Evolutionary conservation across 2,329 filamentous ascomycete genomes (phyloP).

Genomic region (Thyridium curvatum): DNA sequence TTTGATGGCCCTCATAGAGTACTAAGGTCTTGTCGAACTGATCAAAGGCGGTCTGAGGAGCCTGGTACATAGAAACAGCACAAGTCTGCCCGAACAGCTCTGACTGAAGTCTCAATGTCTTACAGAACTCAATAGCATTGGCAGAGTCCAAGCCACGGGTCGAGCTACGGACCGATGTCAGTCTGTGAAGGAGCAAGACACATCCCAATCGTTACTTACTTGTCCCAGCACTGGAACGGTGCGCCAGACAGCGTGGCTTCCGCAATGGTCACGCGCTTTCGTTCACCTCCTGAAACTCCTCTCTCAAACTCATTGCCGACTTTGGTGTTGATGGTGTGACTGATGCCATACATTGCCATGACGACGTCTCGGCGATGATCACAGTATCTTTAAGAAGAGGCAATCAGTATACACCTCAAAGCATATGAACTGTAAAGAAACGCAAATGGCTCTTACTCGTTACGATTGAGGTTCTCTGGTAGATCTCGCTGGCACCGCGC

Average conservation of each 20-base stretch:
- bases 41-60: conserved; percentile 36
- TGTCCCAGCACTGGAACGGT: conserved; percentile 67
- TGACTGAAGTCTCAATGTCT: not conserved
- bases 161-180: conserved; percentile 13
- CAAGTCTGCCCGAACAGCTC: not conserved
- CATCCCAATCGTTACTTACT: conserved; percentile 32
- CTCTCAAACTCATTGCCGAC: conserved; percentile 70
- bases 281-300: conserved; percentile 62
- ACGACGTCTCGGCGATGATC: conserved; percentile 57
- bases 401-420: conserved; percentile 6
- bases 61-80: conserved; percentile 1
- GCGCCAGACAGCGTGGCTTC: conserved; percentile 64
- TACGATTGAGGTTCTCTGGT: not conserved
- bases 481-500: conserved; percentile 49
- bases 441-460: not conserved
- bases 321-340: conserved; percentile 62
- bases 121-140: conserved; percentile 1
- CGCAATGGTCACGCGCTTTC: conserved; percentile 73
- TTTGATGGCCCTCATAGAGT: conserved; percentile 67
- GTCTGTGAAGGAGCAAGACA: not conserved
- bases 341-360: conserved; percentile 58
- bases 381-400: conserved; percentile 18
- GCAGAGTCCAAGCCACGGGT: conserved; percentile 2
- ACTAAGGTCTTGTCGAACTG: conserved; percentile 68
- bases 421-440: not conserved